Conservation (phyloP, 2,329 filamentous ascomycete species). For the Botryotinia calthae region DNA sequence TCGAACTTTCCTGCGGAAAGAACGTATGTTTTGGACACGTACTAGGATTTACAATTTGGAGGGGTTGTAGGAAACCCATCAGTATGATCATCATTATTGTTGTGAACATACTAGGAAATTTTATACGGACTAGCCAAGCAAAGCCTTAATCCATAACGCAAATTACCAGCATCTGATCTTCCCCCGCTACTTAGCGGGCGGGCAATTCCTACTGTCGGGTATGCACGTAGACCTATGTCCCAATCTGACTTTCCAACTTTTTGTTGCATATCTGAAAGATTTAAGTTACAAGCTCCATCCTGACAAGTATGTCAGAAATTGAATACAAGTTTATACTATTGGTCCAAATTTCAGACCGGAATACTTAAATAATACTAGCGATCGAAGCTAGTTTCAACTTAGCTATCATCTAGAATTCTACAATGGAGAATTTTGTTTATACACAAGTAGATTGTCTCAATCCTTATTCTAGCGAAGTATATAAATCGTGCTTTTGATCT, state of each 20-base stretch:
- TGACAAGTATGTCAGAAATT: not conserved
- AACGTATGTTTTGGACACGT: not conserved
- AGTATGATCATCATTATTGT: not conserved
- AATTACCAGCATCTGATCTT: not conserved
- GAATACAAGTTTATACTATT: rapidly evolving
- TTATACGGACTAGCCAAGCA: too few species aligned
- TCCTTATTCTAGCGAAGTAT: too few species aligned
- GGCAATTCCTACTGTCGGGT: not conserved
- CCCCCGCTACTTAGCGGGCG: too few species aligned
- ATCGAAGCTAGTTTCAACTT: not conserved
- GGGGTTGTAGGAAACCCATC: not conserved
- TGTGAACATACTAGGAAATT: too few species aligned
- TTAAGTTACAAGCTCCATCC: not conserved
- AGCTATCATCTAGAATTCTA: not conserved
- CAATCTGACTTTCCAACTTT: not conserved
- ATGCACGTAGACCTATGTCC: not conserved
- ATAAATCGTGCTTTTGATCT: too few species aligned
- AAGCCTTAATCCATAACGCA: too few species aligned
- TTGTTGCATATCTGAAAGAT: not conserved
- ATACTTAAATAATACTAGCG: not conserved
- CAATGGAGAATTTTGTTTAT: too few species aligned
- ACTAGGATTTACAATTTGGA: not conserved
- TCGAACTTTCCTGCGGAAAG: too few species aligned
- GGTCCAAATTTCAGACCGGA: not conserved
- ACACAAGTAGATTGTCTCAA: too few species aligned